Conservation (phyloP, 176 grass and related monocot genomes). For the Aegilops speltoides region DNA sequence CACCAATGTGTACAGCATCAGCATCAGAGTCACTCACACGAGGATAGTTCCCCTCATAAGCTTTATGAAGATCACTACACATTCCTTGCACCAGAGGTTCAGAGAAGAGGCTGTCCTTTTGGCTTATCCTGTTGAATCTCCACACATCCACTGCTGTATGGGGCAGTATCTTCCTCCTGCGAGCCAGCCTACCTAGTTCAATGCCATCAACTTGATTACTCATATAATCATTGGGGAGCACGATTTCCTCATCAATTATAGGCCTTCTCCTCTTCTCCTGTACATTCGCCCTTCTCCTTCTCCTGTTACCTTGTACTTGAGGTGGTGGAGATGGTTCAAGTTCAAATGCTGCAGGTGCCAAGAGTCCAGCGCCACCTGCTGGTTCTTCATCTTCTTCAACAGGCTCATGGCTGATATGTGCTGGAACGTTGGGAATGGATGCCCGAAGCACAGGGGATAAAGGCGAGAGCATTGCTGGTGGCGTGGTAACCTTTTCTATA, state of each 20-base stretch:
- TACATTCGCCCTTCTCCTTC: slow-evolving; percentile 29
- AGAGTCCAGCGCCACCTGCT: slow-evolving; percentile 2
- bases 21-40: slow-evolving; percentile 19
- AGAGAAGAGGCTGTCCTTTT: slow-evolving; percentile 49
- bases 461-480: slow-evolving; percentile 19
- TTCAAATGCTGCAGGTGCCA: not conserved
- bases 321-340: slow-evolving; percentile 65
- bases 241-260: slow-evolving; percentile 48
- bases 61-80: slow-evolving; percentile 41
- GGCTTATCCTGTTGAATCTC: slow-evolving; percentile 40
- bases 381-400: slow-evolving; percentile 7
- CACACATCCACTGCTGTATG: slow-evolving; percentile 48
- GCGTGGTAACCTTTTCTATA: slow-evolving; percentile 31
- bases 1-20: not conserved
- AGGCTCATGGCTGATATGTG: slow-evolving; percentile 4
- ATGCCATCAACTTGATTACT: slow-evolving; percentile 41
- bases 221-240: slow-evolving; percentile 60
- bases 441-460: slow-evolving; percentile 23
- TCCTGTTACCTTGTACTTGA: slow-evolving; percentile 40
- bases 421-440: slow-evolving; percentile 17
- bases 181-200: slow-evolving; percentile 27
- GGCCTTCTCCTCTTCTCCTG: slow-evolving; percentile 29
- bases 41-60: slow-evolving; percentile 35
- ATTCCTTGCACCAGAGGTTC: slow-evolving; percentile 63
- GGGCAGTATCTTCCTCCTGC: slow-evolving; percentile 75